phyloP scores from a whole-genome alignment of 805 yeast genomes.

The Starmerella apis region DNA sequence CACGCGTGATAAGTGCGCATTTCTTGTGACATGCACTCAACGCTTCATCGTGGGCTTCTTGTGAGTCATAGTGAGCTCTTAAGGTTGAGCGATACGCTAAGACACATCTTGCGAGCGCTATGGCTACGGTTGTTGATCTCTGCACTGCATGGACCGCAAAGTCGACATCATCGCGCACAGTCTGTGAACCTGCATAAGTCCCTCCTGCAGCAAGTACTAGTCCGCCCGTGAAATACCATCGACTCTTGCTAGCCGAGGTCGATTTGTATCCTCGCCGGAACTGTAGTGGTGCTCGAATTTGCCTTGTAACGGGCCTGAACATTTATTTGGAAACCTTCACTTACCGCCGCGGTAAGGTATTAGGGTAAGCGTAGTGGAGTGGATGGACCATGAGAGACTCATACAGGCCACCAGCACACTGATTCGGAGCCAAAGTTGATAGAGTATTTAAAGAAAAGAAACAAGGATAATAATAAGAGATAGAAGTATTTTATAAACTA shows the following conservation, averaged over 20 bases:
- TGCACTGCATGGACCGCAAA: conserved; percentile 26
- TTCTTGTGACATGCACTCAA: conserved; percentile 55
- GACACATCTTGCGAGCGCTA: conserved; percentile 46
- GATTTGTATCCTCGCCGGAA: conserved; percentile 2
- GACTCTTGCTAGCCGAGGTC: neutral
- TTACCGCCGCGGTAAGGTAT: neutral
- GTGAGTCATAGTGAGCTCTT: conserved; percentile 35
- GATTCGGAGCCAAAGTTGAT: neutral
- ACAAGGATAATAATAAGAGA: too few relatives aligned
- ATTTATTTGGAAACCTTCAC: neutral
- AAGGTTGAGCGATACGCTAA: conserved; percentile 53
- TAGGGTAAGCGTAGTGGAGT: conserved; percentile 1
- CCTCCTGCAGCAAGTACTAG: conserved; percentile 1
- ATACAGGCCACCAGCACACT: neutral
- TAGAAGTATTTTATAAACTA: too few relatives aligned
- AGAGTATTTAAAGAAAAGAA: too few relatives aligned
- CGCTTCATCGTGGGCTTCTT: conserved; percentile 43
- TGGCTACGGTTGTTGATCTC: conserved; percentile 28
- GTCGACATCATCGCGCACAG: conserved; percentile 23
- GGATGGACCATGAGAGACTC: neutral
- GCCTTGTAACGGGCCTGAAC: neutral
- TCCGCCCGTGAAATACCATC: conserved; percentile 1
- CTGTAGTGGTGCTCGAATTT: neutral
- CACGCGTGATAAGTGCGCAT: conserved; percentile 70
- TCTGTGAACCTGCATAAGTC: conserved; percentile 23